Conservation (phyloP, 768 basidiomycete genomes). For the Podaxis carcinomalis region DNA sequence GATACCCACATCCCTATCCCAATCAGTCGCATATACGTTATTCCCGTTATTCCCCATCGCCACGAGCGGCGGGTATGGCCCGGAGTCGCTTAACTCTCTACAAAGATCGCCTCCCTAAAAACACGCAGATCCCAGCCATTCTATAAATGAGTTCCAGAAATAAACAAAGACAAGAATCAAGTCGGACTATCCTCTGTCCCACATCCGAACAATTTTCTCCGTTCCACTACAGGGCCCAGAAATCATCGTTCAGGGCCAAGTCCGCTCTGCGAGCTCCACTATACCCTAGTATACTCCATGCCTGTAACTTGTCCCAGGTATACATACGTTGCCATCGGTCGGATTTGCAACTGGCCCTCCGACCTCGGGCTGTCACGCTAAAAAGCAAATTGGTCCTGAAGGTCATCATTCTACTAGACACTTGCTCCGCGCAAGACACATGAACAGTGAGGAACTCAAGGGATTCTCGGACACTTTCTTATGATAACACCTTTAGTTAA, state of each 20-base stretch:
- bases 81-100: neutral
- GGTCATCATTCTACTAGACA: neutral
- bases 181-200: neutral
- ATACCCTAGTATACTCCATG: neutral
- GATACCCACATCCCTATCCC: neutral
- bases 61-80: neutral
- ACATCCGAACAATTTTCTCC: slow-evolving; percentile 4
- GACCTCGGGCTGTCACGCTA: neutral
- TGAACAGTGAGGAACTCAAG: neutral
- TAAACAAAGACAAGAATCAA: neutral
- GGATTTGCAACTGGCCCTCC: neutral
- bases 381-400: neutral
- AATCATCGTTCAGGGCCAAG: neutral
- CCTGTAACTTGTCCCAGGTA: neutral
- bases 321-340: neutral
- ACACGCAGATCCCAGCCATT: neutral
- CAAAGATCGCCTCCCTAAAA: neutral
- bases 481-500: slow-evolving; percentile 1
- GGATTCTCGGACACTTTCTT: neutral
- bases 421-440: neutral
- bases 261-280: neutral
- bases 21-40: neutral
- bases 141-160: neutral
- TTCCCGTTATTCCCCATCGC: neutral
- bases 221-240: slow-evolving; percentile 3